Percentiles rank a stretch among this genome's conserved stretches.
Evolutionary conservation across 306 rosid species (phyloP).

Genomic region (Quercus parvula): DNA sequence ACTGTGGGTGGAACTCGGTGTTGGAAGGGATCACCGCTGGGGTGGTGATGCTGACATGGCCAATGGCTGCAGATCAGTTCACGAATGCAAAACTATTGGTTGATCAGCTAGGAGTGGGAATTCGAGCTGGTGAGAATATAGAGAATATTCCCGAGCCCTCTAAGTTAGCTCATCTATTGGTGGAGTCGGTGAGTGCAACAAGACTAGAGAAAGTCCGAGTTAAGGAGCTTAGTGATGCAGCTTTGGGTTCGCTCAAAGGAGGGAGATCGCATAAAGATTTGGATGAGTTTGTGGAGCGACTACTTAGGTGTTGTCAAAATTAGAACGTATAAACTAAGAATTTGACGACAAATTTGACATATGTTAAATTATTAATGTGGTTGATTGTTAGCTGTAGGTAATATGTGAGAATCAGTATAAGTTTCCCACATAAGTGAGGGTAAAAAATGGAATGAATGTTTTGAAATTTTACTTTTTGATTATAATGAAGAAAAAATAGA

Average conservation of each 20-base stretch:
- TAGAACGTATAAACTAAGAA: no score
- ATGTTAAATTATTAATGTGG: no score
- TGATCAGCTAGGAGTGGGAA: conserved; percentile 28
- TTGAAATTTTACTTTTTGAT: no score
- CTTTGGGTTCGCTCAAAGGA: conserved; percentile 22
- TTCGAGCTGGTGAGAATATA: conserved; percentile 35
- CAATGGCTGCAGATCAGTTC: conserved; percentile 46
- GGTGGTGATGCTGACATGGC: conserved; percentile 56
- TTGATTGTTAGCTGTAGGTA: no score
- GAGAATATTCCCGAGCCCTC: conserved; percentile 19
- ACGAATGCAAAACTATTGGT: conserved; percentile 39
- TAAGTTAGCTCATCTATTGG: conserved; percentile 21
- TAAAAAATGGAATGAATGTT: no score
- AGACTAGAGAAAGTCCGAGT: conserved; percentile 27
- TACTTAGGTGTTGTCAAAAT: background rate
- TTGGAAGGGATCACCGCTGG: conserved; percentile 37
- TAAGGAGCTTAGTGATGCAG: conserved; percentile 13
- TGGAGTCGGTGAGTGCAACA: background rate
- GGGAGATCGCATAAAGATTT: conserved; percentile 44
- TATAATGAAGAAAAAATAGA: no score
- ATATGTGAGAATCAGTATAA: no score
- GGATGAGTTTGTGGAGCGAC: conserved; percentile 27
- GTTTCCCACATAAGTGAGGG: no score
- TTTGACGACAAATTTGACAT: no score
- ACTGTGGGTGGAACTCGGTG: conserved; percentile 61